Percentiles rank a stretch among this genome's conserved stretches.
Evolutionary conservation across 345 rosid genomes (phyloP).

Genomic region (Ceriops zippeliana): DNA sequence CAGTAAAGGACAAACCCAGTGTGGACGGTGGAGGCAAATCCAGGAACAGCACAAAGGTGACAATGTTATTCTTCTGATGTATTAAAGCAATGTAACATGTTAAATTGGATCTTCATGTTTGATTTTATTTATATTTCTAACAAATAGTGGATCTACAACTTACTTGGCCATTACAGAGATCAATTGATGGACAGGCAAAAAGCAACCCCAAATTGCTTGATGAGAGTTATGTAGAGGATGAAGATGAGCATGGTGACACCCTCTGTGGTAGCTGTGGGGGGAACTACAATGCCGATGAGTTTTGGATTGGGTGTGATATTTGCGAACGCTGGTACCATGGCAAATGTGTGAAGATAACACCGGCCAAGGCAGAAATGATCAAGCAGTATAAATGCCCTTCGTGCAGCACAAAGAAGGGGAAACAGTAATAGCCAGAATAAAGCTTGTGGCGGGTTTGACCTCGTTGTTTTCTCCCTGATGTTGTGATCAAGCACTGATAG

Average conservation of each 20-base stretch:
- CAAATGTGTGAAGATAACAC: conserved; percentile 80
- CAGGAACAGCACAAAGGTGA: conserved; percentile 64
- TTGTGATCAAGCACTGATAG: conserved; percentile 3
- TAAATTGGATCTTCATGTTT: neutral
- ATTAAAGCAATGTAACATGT: neutral
- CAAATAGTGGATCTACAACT: neutral
- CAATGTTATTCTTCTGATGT: neutral
- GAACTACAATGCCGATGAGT: conserved; percentile 67
- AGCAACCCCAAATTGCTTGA: conserved; percentile 47
- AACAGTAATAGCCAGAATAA: conserved; percentile 12
- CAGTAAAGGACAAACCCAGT: conserved; percentile 52
- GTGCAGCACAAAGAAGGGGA: conserved; percentile 65
- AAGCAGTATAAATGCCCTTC: conserved; percentile 86
- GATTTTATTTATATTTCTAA: neutral
- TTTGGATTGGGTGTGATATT: conserved; percentile 84
- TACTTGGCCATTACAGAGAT: conserved; percentile 41
- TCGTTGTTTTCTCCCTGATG: conserved; percentile 5
- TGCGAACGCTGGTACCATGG: conserved; percentile 92
- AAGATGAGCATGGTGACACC: conserved; percentile 85
- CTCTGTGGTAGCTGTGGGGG: conserved; percentile 83
- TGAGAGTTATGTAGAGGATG: conserved; percentile 63
- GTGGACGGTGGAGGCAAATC: conserved; percentile 70
- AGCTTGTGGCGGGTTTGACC: neutral
- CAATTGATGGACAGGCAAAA: conserved; percentile 56
- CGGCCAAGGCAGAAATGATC: conserved; percentile 76